Base-by-base conservation (phyloP, 495 filamentous ascomycete genomes). In the Opeltia flavorubescens region DNA sequence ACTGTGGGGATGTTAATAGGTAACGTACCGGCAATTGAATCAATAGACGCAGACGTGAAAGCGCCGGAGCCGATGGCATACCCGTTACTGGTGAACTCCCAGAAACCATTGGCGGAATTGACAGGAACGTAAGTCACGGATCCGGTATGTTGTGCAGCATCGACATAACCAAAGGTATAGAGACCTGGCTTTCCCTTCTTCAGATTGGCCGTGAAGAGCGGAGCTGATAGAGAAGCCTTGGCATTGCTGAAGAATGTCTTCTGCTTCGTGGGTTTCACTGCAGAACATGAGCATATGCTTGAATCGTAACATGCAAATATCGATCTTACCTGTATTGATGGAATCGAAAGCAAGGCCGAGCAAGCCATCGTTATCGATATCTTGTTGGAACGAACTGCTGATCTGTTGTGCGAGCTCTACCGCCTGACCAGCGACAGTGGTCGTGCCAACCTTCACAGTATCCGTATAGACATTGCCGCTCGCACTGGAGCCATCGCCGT, bases 231-330 rank as follows among this genome's bases (percentile, higher is more conserved):
- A 17, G 58, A 59, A 3, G 61, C 45, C 54, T 75, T 69, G 46
- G 84, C 80, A 50, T 77, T 87, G 62, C 78, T 77, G 62, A 87
- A 86, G 63, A 79, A 88, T 11, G 83, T 89, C 43, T 69, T 75
- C 59, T 82, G 74, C 13, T 54, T 21, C 7, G 53, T 60, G n/a
- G 84, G 84, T 36, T 56, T 41, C 40, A 86, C 75, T 60, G 23
- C 15, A 12, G 31, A 5, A 26, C 9, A 30, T 21, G n/a, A 47
- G 38, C 24, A 35, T 11, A 42, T 20, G 20, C 24, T 25, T 3
- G 12, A 4, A 9, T 11, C 9, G 27, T 36, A 27, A 29, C 5
- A 6, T 6, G 34, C 35, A 28, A 28, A 20, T 25, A 5, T 7
- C 11, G 36, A 18, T 7, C 55, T 50, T 30, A 64, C 62, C 58